These are phyloP conservation scores for Leccinum pachyderme DNA, from an alignment of 1,284 basidiomycete genomes.

Conservation along the genomic window DNA sequence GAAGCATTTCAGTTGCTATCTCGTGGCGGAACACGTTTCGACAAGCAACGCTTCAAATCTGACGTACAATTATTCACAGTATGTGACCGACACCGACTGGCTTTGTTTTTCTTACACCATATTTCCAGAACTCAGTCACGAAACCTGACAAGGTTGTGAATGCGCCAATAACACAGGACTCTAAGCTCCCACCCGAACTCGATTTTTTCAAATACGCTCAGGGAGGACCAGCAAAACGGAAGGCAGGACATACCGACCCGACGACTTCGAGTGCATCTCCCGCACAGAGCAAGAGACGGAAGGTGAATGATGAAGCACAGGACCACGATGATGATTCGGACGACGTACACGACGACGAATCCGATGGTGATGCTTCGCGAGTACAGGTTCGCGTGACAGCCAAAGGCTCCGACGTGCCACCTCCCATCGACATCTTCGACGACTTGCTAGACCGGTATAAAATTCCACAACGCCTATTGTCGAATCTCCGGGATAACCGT, in stretches of 20 bases:
- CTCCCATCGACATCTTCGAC: constrained; percentile 56
- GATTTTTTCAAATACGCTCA: constrained; percentile 88
- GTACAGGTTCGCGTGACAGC: constrained; percentile 61
- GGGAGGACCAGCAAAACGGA: constrained; percentile 51
- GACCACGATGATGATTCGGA: constrained; percentile 34
- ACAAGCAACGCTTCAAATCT: constrained; percentile 72
- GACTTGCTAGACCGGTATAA: constrained; percentile 55
- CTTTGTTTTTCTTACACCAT: constrained; percentile 16
- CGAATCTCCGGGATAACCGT: constrained; percentile 59
- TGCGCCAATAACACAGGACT: constrained; percentile 28
- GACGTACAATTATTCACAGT: constrained; percentile 79
- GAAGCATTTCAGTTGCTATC: constrained; percentile 79
- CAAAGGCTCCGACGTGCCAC: constrained; percentile 68
- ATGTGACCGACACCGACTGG: background rate
- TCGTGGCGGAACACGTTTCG: constrained; percentile 72
- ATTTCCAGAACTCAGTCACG: constrained; percentile 26
- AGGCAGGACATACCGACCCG: constrained; percentile 26
- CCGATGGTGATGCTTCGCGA: constrained; percentile 31
- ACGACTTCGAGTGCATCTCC: constrained; percentile 14
- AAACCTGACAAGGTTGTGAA: constrained; percentile 19
- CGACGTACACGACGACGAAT: constrained; percentile 29
- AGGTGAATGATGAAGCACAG: constrained; percentile 24
- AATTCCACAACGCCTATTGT: constrained; percentile 54
- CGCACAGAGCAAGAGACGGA: constrained; percentile 39
- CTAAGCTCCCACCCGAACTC: constrained; percentile 70